phyloP scores from a whole-genome alignment of 345 rosid genomes.

The Syzygium aromaticum region DNA sequence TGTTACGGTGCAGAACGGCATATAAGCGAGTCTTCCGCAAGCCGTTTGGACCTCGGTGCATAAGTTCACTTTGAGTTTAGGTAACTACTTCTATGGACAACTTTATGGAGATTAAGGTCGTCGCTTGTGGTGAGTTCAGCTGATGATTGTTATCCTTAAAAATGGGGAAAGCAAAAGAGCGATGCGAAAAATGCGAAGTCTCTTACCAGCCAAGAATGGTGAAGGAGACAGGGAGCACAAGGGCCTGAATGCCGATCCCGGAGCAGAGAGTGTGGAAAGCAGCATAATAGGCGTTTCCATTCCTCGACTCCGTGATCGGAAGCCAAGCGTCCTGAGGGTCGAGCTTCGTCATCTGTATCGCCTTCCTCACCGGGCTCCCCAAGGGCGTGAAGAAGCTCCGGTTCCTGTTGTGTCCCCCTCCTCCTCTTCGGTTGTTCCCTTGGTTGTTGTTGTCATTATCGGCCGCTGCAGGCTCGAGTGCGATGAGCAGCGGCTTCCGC shows the following conservation, averaged over 20 bases:
- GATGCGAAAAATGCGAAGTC: not conserved
- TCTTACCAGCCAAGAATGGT: conserved; percentile 14
- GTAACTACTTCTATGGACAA: not conserved
- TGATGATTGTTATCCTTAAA: not conserved
- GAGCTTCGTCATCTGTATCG: conserved; percentile 10
- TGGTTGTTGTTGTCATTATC: not conserved
- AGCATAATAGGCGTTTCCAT: conserved; percentile 11
- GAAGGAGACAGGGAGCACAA: conserved; percentile 11
- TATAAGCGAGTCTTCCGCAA: not conserved
- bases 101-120: not conserved
- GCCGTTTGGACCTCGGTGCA: not conserved
- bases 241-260: conserved; percentile 14
- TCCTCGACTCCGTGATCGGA: conserved; percentile 12
- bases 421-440: not conserved
- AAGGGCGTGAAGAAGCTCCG: conserved; percentile 11
- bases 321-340: conserved; percentile 13
- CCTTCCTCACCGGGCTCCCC: conserved; percentile 12
- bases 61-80: not conserved
- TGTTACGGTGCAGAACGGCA: not conserved
- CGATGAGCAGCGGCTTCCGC: conserved; percentile 2
- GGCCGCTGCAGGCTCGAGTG: not conserved
- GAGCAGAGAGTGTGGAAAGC: conserved; percentile 15
- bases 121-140: not conserved
- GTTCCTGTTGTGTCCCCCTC: not conserved
- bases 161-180: not conserved